Conservation (phyloP, 352 stramenopile genomes). For the Phytophthora uliginosa region DNA sequence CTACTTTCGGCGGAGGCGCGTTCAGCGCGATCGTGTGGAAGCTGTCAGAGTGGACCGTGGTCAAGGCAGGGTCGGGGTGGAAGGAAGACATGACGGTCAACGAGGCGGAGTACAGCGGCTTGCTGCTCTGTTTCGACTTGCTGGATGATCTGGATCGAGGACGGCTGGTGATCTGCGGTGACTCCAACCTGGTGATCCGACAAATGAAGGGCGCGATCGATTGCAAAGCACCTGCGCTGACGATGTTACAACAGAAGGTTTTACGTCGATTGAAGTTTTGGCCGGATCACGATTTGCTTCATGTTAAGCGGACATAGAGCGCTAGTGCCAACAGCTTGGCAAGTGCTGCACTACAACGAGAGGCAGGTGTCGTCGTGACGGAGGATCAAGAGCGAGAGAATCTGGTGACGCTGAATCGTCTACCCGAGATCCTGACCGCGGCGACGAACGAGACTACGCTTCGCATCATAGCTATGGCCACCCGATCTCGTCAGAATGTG, state of each 20-base stretch:
- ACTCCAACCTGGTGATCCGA: conserved; percentile 12
- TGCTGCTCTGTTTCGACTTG: not conserved
- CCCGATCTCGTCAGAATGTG: not conserved
- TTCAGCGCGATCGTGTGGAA: conserved; percentile 28
- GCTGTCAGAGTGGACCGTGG: conserved; percentile 14
- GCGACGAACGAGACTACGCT: too few relatives aligned
- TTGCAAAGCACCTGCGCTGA: not conserved
- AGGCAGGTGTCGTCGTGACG: not conserved
- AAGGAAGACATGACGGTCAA: conserved; percentile 19
- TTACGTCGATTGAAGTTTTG: not conserved
- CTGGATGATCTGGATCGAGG: not conserved
- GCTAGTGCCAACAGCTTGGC: not conserved
- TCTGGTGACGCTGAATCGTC: conserved; percentile 8
- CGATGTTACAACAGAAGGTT: not conserved
- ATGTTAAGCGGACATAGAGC: conserved; percentile 11
- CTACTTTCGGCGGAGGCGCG: conserved; percentile 18
- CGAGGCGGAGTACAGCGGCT: conserved; percentile 29
- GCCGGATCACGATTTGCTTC: not conserved
- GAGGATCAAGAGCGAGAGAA: not conserved
- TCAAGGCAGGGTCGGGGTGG: not conserved
- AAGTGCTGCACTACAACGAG: not conserved
- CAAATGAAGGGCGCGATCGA: conserved; percentile 11
- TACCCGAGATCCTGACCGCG: too few relatives aligned
- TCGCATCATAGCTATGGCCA: too few relatives aligned
- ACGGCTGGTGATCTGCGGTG: not conserved